phyloP scores from a whole-genome alignment of 1,284 basidiomycete species.

The Farysia itapuensis region DNA sequence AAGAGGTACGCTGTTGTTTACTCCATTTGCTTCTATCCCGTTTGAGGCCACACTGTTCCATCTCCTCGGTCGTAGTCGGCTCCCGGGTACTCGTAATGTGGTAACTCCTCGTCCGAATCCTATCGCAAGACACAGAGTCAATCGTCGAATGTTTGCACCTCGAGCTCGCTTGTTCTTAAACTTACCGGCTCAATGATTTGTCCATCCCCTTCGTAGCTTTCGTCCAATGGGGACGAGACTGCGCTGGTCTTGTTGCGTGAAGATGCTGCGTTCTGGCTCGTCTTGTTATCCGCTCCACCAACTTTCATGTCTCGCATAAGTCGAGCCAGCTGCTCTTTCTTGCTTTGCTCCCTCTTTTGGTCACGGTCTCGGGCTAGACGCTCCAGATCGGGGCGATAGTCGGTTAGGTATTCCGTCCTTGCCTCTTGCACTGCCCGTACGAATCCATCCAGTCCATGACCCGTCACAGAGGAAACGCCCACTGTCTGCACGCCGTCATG shows the following conservation, averaged over 20 bases:
- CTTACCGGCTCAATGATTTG: constrained; percentile 56
- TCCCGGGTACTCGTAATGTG: constrained; percentile 41
- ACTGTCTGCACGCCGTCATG: constrained; percentile 86
- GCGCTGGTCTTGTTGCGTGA: constrained; percentile 1
- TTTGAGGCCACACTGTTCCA: constrained; percentile 39
- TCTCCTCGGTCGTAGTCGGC: constrained; percentile 41
- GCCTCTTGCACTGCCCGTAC: constrained; percentile 86
- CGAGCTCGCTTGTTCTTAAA: constrained; percentile 4
- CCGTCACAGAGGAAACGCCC: constrained; percentile 92
- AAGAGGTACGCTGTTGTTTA: too few species aligned
- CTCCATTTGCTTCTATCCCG: too few species aligned
- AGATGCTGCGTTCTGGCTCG: background rate
- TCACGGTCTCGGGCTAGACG: constrained; percentile 65
- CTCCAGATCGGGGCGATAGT: constrained; percentile 87
- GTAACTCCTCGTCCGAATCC: constrained; percentile 53
- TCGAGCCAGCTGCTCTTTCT: constrained; percentile 72
- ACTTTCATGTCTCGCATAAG: constrained; percentile 82
- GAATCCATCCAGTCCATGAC: constrained; percentile 86
- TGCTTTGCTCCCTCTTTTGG: constrained; percentile 71
- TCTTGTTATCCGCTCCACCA: constrained; percentile 14
- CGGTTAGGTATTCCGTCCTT: constrained; percentile 79
- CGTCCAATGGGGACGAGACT: constrained; percentile 27
- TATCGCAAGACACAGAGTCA: too few species aligned
- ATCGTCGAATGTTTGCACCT: too few species aligned
- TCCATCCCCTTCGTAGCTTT: constrained; percentile 57